Evolutionary conservation across 345 rosid genomes (phyloP).

Genomic region (Euclidium syriacum): DNA sequence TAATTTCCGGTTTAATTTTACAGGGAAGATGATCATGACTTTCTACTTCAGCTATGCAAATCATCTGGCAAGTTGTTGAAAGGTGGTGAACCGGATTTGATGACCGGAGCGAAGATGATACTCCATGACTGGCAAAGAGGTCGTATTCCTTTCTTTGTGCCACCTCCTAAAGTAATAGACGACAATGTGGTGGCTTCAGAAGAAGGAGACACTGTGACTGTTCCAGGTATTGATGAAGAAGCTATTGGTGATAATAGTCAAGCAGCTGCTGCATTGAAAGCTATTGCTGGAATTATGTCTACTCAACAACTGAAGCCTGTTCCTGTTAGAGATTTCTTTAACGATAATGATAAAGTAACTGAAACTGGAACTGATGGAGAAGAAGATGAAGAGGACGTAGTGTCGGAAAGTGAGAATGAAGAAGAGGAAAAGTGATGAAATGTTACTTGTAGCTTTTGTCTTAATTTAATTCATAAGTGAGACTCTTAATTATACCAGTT

Average conservation of each 20-base stretch:
- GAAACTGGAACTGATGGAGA: slow-evolving; percentile 1
- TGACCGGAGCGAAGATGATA: slow-evolving; percentile 85
- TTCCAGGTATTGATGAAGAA: slow-evolving; percentile 42
- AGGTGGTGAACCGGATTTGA: slow-evolving; percentile 92
- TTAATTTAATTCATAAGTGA: no score
- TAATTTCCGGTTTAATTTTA: not conserved
- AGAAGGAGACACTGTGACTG: slow-evolving; percentile 34
- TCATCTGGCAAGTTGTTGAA: slow-evolving; percentile 71
- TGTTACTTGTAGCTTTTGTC: no score
- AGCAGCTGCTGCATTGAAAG: slow-evolving; percentile 65
- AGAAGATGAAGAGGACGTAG: slow-evolving; percentile 5
- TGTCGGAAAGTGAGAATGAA: slow-evolving; percentile 7
- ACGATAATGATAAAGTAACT: slow-evolving; percentile 14
- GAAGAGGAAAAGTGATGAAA: no score
- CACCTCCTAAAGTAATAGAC: slow-evolving; percentile 62
- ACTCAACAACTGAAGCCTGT: slow-evolving; percentile 68
- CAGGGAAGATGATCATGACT: slow-evolving; percentile 87
- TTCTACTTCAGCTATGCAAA: slow-evolving; percentile 77
- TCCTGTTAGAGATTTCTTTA: slow-evolving; percentile 71
- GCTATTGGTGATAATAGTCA: slow-evolving; percentile 41
- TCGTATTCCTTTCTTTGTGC: slow-evolving; percentile 77
- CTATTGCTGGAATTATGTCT: slow-evolving; percentile 65
- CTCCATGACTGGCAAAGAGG: slow-evolving; percentile 99
- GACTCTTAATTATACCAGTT: no score
- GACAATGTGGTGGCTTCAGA: slow-evolving; percentile 22